phyloP scores from a whole-genome alignment of 2,329 filamentous ascomycete species.

The Sarocladium kiliense region DNA sequence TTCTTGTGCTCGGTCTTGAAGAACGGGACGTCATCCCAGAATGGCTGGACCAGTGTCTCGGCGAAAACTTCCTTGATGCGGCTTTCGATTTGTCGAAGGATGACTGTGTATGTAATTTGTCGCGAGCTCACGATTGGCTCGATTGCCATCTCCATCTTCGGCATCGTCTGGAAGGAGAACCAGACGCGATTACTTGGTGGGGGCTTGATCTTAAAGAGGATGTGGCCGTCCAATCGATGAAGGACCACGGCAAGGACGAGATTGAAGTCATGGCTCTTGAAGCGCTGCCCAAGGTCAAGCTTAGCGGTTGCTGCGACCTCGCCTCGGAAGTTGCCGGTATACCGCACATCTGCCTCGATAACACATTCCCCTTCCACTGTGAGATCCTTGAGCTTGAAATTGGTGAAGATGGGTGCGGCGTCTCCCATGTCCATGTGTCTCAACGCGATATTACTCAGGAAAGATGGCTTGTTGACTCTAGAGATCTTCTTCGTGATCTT shows the following conservation, averaged over 20 bases:
- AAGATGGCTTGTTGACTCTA: conserved; percentile 84
- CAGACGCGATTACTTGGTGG: conserved; percentile 95
- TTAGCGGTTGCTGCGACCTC: conserved; percentile 91
- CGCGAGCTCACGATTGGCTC: conserved; percentile 93
- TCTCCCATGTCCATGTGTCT: conserved; percentile 82
- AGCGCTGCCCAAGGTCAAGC: conserved; percentile 81
- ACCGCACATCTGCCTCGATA: conserved; percentile 81
- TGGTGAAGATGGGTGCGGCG: conserved; percentile 81
- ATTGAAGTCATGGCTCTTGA: conserved; percentile 87
- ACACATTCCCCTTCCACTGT: conserved; percentile 88
- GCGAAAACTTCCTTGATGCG: conserved; percentile 90
- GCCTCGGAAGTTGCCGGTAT: conserved; percentile 82
- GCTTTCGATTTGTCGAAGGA: conserved; percentile 89
- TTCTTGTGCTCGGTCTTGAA: conserved; percentile 71
- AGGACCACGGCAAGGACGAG: conserved; percentile 81
- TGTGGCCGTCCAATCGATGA: conserved; percentile 79
- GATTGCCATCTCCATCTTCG: conserved; percentile 88
- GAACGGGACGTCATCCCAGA: conserved; percentile 96
- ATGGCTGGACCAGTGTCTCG: conserved; percentile 85
- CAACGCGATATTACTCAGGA: conserved; percentile 80
- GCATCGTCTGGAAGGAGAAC: conserved; percentile 91
- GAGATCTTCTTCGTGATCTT: conserved; percentile 97
- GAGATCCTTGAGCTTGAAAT: conserved; percentile 80
- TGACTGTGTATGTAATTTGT: conserved; percentile 91
- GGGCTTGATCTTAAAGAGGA: conserved; percentile 83